Percentiles rank a stretch among this genome's conserved stretches.
phyloP scores from a whole-genome alignment of 768 basidiomycete genomes.

The Clitopilus passeckerianus region DNA sequence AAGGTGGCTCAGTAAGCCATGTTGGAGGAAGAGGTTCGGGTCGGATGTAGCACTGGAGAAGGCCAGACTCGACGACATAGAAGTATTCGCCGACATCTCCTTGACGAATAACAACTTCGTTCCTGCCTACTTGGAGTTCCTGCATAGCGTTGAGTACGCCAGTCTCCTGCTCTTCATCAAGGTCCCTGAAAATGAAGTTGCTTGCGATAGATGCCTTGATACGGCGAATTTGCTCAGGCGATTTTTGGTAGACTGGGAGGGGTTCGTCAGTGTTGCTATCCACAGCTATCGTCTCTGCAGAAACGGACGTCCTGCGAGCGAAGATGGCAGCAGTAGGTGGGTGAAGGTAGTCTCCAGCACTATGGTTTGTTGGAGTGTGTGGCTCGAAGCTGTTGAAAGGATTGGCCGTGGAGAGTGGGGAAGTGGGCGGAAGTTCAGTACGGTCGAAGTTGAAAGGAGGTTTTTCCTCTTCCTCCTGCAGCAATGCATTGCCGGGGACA shows the following conservation, averaged over 20 bases:
- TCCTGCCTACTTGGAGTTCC: conserved; percentile 65
- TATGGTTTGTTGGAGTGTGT: conserved; percentile 40
- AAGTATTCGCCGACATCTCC: conserved; percentile 97
- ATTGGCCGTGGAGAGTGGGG: conserved; percentile 46
- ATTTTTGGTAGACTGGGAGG: conserved; percentile 75
- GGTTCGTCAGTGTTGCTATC: conserved; percentile 60
- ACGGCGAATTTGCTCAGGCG: conserved; percentile 76
- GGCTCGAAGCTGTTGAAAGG: conserved; percentile 52
- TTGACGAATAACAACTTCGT: conserved; percentile 92
- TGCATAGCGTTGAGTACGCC: conserved; percentile 96
- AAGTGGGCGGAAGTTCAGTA: conserved; percentile 57
- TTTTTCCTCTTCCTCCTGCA: conserved; percentile 46
- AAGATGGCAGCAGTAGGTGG: conserved; percentile 74
- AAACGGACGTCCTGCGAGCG: conserved; percentile 90
- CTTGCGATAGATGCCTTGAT: conserved; percentile 84
- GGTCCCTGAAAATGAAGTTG: conserved; percentile 93
- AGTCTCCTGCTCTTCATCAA: conserved; percentile 93
- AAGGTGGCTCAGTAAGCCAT: conserved; percentile 43
- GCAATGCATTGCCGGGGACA: conserved; percentile 75
- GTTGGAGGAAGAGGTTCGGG: conserved; percentile 60
- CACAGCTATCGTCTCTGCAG: conserved; percentile 92
- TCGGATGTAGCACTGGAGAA: conserved; percentile 78
- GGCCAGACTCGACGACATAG: conserved; percentile 92
- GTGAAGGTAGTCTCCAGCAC: conserved; percentile 63
- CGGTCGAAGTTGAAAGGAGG: conserved; percentile 59